Conservation (phyloP, 208 protist genomes). For the Trypanosoma congolense region DNA sequence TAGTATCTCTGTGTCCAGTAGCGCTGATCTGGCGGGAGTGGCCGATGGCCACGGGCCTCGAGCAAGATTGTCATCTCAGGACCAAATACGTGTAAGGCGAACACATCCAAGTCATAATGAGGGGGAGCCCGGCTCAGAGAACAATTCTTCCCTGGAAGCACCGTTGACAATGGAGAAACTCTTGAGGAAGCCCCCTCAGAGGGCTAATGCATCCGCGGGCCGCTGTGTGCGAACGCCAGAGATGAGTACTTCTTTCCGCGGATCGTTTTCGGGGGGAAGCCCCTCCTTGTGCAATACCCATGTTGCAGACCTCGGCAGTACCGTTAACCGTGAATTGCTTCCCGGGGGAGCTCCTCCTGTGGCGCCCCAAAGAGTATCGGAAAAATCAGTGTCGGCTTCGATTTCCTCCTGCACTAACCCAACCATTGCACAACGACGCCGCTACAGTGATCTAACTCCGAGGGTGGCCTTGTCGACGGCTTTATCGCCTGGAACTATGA, state of each 20-base stretch:
- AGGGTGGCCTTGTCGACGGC: neutral
- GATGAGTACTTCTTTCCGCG: neutral
- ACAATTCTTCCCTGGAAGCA: neutral
- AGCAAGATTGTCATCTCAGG: neutral
- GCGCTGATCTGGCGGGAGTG: neutral
- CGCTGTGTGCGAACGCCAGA: neutral
- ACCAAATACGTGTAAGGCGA: neutral
- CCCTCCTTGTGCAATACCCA: neutral
- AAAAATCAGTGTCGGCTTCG: neutral
- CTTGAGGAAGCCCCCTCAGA: conserved; percentile 6
- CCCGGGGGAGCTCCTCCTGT: conserved; percentile 8
- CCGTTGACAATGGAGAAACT: neutral
- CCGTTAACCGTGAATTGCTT: conserved; percentile 11
- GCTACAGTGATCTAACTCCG: neutral
- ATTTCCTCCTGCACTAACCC: conserved; percentile 15
- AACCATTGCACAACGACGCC: conserved; percentile 1
- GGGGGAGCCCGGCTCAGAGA: neutral
- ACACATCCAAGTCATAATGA: neutral
- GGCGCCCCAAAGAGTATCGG: neutral
- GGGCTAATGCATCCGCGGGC: neutral
- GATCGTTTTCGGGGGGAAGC: conserved; percentile 5
- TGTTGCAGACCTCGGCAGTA: conserved; percentile 6
- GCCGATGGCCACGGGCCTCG: neutral
- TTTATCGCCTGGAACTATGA: conserved; percentile 3
- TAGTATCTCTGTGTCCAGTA: neutral